A percentile compares a stretch with the other conserved stretches of the same genome.
Conservation (phyloP, 2,329 filamentous ascomycete genomes). For the Colletotrichum euphorbiae region DNA sequence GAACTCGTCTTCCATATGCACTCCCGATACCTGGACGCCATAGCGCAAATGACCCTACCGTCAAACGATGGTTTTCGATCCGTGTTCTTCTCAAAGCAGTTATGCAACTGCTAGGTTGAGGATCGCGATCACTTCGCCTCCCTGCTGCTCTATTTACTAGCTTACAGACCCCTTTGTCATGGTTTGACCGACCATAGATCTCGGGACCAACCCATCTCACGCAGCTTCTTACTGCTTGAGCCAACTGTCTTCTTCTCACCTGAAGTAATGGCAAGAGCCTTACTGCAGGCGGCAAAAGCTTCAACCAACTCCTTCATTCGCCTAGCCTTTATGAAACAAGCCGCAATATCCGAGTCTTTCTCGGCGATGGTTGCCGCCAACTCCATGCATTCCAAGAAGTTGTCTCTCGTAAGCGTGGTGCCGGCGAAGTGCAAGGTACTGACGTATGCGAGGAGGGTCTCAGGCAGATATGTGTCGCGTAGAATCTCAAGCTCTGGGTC, state of each 20-base stretch:
- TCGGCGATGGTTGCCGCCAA: conserved; percentile 81
- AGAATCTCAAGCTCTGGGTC: conserved; percentile 70
- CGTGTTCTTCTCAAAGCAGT: not conserved
- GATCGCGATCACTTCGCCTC: not conserved
- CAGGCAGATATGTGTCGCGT: conserved; percentile 84
- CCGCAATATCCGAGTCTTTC: conserved; percentile 73
- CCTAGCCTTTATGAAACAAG: conserved; percentile 71
- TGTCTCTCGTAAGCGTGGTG: conserved; percentile 77
- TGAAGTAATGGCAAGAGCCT: conserved; percentile 71
- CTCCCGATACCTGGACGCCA: conserved; percentile 2
- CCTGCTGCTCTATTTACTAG: not conserved
- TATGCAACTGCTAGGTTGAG: not conserved
- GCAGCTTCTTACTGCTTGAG: conserved; percentile 68
- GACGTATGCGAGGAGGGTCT: conserved; percentile 86
- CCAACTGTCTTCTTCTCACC: conserved; percentile 64
- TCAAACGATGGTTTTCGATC: conserved; percentile 11
- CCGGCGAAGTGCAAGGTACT: conserved; percentile 84
- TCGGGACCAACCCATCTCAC: conserved; percentile 71
- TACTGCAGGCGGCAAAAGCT: conserved; percentile 81
- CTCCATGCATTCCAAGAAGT: conserved; percentile 87
- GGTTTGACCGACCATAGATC: conserved; percentile 71
- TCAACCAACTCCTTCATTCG: conserved; percentile 82
- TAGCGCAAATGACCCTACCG: conserved; percentile 5
- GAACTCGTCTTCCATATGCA: not conserved
- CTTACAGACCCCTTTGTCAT: conserved; percentile 34